Percentiles rank a stretch among this genome's conserved stretches.
Conservation (phyloP, 1,284 basidiomycete species). For the Phlebopus sp. region DNA sequence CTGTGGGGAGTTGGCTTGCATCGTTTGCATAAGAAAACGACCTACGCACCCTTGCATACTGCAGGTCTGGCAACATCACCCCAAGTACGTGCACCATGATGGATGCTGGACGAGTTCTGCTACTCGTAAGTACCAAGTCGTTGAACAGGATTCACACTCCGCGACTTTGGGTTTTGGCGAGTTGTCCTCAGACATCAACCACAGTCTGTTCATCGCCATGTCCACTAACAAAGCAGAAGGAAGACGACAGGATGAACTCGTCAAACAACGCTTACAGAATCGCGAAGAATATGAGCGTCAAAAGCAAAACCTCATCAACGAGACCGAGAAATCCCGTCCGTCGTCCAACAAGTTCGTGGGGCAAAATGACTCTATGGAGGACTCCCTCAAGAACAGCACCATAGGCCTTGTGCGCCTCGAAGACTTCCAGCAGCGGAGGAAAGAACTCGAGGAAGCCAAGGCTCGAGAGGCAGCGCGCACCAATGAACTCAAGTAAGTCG, state of each 20-base stretch:
- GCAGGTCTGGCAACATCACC: conserved; percentile 66
- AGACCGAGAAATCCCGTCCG: conserved; percentile 81
- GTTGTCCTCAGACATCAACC: conserved; percentile 13
- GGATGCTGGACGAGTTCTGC: not conserved
- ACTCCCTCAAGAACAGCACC: conserved; percentile 89
- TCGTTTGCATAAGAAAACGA: not conserved
- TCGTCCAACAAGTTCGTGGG: conserved; percentile 88
- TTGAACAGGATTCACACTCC: conserved; percentile 31
- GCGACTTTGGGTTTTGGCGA: conserved; percentile 11
- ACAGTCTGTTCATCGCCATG: conserved; percentile 41
- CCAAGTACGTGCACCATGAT: conserved; percentile 78
- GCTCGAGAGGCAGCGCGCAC: conserved; percentile 83
- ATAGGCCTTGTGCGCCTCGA: conserved; percentile 91
- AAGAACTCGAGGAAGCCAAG: conserved; percentile 91
- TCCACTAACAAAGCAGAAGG: conserved; percentile 68
- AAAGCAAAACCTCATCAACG: conserved; percentile 77
- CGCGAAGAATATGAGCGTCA: conserved; percentile 89
- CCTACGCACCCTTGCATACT: conserved; percentile 59
- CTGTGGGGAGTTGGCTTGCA: conserved; percentile 40
- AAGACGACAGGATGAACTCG: conserved; percentile 74
- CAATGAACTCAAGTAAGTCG: conserved; percentile 78
- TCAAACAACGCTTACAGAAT: conserved; percentile 78
- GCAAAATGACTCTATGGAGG: conserved; percentile 94
- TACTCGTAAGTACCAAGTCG: no score
- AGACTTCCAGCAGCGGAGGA: conserved; percentile 88